Evolutionary conservation across 2,329 filamentous ascomycete species (phyloP).

Genomic region (Cryoendolithus antarcticus): DNA sequence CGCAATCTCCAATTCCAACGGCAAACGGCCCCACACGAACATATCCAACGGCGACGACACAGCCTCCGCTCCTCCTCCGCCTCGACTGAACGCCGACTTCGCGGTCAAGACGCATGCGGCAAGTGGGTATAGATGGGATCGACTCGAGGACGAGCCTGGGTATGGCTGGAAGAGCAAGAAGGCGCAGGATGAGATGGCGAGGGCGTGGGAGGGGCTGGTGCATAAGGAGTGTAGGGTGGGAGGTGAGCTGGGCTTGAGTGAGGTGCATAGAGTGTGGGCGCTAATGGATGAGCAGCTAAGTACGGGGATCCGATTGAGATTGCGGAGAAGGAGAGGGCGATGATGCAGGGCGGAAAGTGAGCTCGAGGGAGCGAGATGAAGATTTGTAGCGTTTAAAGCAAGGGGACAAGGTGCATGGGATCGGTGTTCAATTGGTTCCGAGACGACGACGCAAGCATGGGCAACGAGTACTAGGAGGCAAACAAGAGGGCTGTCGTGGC

Average conservation of each 20-base stretch:
- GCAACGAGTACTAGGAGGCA: too few relatives aligned
- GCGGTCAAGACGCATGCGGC: conserved; percentile 16
- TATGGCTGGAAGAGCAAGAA: conserved; percentile 45
- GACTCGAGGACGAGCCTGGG: conserved; percentile 33
- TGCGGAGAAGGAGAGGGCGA: conserved; percentile 20
- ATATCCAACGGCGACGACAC: conserved; percentile 20
- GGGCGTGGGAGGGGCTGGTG: conserved; percentile 37
- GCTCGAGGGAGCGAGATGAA: too few relatives aligned
- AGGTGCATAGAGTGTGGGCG: background rate
- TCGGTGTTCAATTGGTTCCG: too few relatives aligned
- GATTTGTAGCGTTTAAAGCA: too few relatives aligned
- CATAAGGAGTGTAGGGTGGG: conserved; percentile 33
- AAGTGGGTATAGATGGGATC: conserved; percentile 23
- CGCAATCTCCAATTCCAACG: conserved; percentile 22
- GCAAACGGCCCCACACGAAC: conserved; percentile 24
- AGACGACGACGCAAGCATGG: too few relatives aligned
- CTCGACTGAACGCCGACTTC: conserved; percentile 8
- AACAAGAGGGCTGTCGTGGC: too few relatives aligned
- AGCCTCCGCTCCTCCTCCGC: conserved; percentile 12
- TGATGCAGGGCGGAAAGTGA: conserved; percentile 1
- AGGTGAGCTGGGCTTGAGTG: conserved; percentile 12
- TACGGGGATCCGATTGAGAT: conserved; percentile 25
- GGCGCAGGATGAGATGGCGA: conserved; percentile 42
- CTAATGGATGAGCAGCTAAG: conserved; percentile 13
- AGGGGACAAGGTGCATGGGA: too few relatives aligned